Percentiles rank a stretch among this genome's conserved stretches.
Conservation (phyloP, 2,329 filamentous ascomycete genomes). For the Penicillium vulpinum region DNA sequence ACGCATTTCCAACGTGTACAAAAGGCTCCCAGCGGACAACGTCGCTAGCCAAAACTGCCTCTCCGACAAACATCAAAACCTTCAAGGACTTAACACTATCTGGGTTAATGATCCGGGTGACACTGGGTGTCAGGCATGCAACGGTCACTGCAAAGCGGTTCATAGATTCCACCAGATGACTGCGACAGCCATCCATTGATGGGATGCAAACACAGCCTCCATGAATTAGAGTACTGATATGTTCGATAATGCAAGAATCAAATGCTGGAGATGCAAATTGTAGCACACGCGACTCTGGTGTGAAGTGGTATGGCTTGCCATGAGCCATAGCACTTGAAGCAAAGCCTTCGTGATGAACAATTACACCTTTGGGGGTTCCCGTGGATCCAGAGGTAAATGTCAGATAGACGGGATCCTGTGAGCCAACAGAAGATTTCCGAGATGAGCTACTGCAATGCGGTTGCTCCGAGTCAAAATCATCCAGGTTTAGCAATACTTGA, state of each 20-base stretch:
- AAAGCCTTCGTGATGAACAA: constrained; percentile 9
- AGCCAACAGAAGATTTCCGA: neutral
- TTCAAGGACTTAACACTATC: neutral
- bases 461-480: neutral
- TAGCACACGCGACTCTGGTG: constrained; percentile 5
- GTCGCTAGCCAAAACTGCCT: constrained; percentile 23
- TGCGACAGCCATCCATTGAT: constrained; percentile 7
- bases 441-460: too few relatives aligned
- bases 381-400: constrained; percentile 57
- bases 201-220: constrained; percentile 22
- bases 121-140: neutral
- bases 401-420: constrained; percentile 49
- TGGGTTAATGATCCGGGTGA: neutral
- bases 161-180: constrained; percentile 49
- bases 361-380: constrained; percentile 4
- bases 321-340: constrained; percentile 9
- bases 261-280: constrained; percentile 10
- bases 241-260: constrained; percentile 11
- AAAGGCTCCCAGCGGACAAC: constrained; percentile 38
- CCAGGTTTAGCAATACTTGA: neutral
- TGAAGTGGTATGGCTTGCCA: constrained; percentile 12
- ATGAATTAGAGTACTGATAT: constrained; percentile 13
- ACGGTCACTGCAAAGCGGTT: constrained; percentile 34
- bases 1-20: constrained; percentile 40
- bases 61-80: constrained; percentile 29